A percentile compares a stretch with the other conserved stretches of the same genome.
phyloP scores from a whole-genome alignment of 225 moss, liverwort and hornwort species.

The Physcomitrium patens region DNA sequence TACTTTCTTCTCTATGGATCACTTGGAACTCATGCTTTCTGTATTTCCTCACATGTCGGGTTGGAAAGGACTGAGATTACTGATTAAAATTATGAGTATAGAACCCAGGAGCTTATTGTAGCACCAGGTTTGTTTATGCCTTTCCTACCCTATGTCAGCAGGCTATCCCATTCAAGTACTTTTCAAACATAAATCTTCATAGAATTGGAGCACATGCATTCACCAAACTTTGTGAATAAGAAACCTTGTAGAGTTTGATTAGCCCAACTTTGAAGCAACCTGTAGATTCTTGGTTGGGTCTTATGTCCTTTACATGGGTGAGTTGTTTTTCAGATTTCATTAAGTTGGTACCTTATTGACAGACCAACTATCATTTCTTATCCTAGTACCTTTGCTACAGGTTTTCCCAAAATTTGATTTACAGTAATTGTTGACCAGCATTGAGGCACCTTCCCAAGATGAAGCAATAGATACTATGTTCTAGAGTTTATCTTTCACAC shows the following conservation, averaged over 20 bases:
- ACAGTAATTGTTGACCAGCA: conserved; percentile 64
- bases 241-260: background rate
- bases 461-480: conserved; percentile 62
- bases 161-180: conserved; percentile 80
- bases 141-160: conserved; percentile 87
- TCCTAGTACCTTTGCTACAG: conserved; percentile 21
- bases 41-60: conserved; percentile 74
- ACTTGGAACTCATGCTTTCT: conserved; percentile 82
- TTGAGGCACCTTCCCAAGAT: conserved; percentile 87
- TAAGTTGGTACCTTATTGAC: no score
- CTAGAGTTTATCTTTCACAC: conserved; percentile 87
- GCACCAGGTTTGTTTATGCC: conserved; percentile 94
- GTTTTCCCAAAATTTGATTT: conserved; percentile 82
- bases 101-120: conserved; percentile 90
- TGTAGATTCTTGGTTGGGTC: background rate
- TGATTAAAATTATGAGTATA: conserved; percentile 72
- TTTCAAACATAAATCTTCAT: background rate
- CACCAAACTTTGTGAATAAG: background rate
- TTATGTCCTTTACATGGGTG: background rate
- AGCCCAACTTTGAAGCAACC: background rate
- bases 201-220: background rate
- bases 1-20: conserved; percentile 93
- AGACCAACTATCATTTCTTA: no score
- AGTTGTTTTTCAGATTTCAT: no score
- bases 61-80: conserved; percentile 69